Evolutionary conservation across 768 basidiomycete species (phyloP).

Genomic region (Trametes maxima): DNA sequence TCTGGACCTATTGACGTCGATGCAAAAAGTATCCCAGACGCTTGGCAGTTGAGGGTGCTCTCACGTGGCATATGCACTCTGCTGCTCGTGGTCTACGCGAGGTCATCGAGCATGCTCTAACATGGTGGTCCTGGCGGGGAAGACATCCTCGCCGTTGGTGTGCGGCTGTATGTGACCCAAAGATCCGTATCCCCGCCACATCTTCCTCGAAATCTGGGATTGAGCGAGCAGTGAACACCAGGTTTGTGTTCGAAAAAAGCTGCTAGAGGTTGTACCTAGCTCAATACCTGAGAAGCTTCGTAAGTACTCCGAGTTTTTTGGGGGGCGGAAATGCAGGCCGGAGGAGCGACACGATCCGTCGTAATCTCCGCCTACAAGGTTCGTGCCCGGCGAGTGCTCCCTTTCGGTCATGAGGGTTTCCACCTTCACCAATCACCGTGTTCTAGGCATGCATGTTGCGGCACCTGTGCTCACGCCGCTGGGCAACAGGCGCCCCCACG

Average conservation of each 20-base stretch:
- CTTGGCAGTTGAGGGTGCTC: slow-evolving; percentile 7
- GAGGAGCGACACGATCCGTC: not conserved
- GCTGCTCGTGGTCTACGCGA: slow-evolving; percentile 15
- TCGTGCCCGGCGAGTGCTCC: slow-evolving; percentile 7
- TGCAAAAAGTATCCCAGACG: not conserved
- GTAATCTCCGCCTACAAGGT: slow-evolving; percentile 19
- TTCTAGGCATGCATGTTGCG: slow-evolving; percentile 3
- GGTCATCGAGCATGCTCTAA: slow-evolving; percentile 11
- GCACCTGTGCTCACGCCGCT: too few species aligned
- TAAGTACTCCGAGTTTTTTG: not conserved
- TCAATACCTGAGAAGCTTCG: too few species aligned
- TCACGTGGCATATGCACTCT: slow-evolving; percentile 8
- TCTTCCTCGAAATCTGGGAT: too few species aligned
- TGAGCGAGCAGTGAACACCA: too few species aligned
- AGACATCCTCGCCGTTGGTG: not conserved
- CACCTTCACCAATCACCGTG: not conserved
- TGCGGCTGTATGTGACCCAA: not conserved
- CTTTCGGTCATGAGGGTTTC: slow-evolving; percentile 8
- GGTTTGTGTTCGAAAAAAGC: too few species aligned
- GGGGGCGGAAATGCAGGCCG: not conserved
- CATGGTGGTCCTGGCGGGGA: not conserved
- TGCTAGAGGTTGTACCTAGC: too few species aligned
- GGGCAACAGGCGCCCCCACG: not conserved
- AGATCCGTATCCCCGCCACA: too few species aligned
- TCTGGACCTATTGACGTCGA: not conserved